Evolutionary conservation across 2,329 filamentous ascomycete genomes (phyloP).

Genomic region (Fusarium albidum): DNA sequence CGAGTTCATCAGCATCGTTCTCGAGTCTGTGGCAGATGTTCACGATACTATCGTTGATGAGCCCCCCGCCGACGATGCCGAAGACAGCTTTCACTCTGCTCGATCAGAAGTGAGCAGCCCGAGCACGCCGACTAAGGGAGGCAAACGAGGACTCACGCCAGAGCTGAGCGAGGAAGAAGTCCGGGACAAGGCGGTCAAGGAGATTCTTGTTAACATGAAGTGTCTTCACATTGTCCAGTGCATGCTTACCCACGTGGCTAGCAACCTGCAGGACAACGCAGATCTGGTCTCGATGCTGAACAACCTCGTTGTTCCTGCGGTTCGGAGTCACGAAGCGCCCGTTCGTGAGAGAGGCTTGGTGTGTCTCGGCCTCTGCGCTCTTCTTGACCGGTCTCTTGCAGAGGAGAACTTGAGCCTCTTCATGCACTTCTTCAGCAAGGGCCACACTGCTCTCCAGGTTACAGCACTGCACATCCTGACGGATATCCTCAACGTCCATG

Average conservation of each 20-base stretch:
- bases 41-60: slow-evolving; percentile 91
- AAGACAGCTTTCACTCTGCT: slow-evolving; percentile 90
- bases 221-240: slow-evolving; percentile 97
- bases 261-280: slow-evolving; percentile 86
- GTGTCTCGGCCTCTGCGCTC: slow-evolving; percentile 88
- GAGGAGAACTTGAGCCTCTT: slow-evolving; percentile 93
- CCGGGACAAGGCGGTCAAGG: slow-evolving; percentile 79
- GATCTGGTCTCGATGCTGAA: slow-evolving; percentile 98
- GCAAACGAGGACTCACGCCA: slow-evolving; percentile 50
- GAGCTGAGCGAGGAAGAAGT: slow-evolving; percentile 70
- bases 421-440: slow-evolving; percentile 94
- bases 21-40: slow-evolving; percentile 95
- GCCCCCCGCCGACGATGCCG: slow-evolving; percentile 61
- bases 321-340: slow-evolving; percentile 90
- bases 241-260: slow-evolving; percentile 93
- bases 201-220: slow-evolving; percentile 98
- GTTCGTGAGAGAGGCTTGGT: slow-evolving; percentile 90
- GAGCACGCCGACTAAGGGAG: slow-evolving; percentile 60
- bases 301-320: slow-evolving; percentile 93
- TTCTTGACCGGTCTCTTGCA: slow-evolving; percentile 90
- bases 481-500: slow-evolving; percentile 91
- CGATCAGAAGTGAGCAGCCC: slow-evolving; percentile 81
- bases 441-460: slow-evolving; percentile 87
- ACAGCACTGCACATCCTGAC: slow-evolving; percentile 91
- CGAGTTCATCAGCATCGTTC: slow-evolving; percentile 84